phyloP scores from a whole-genome alignment of 495 filamentous ascomycete species.

The Delitschia confertaspora region DNA sequence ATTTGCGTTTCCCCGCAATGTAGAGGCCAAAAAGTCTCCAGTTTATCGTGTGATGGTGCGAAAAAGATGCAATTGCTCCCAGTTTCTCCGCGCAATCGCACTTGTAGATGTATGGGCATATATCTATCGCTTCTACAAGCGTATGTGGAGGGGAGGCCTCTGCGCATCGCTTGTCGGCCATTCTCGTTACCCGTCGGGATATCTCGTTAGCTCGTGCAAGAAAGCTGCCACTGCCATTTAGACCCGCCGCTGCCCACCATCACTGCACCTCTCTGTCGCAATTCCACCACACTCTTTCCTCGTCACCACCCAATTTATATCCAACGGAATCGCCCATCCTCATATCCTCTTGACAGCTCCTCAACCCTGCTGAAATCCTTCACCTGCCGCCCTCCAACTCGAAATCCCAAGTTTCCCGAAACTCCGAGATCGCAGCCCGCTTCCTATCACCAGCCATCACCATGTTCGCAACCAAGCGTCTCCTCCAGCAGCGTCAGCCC shows the following conservation, averaged over 20 bases:
- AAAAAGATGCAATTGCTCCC: too few species aligned
- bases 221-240: too few species aligned
- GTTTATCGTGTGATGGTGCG: too few species aligned
- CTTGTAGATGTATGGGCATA: too few species aligned
- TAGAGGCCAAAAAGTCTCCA: too few species aligned
- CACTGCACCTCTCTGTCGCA: conserved; percentile 1
- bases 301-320: neutral
- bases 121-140: too few species aligned
- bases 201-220: too few species aligned
- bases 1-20: too few species aligned
- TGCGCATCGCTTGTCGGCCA: too few species aligned
- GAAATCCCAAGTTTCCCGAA: neutral
- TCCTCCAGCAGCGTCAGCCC: conserved; percentile 34
- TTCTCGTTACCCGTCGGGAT: too few species aligned
- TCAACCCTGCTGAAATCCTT: neutral
- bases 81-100: too few species aligned
- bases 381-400: conserved; percentile 4
- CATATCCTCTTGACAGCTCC: neutral
- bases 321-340: neutral
- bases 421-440: conserved; percentile 10
- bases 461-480: conserved; percentile 33
- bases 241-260: conserved; percentile 9
- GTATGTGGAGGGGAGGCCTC: too few species aligned
- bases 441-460: conserved; percentile 10
- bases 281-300: conserved; percentile 1